Base-by-base conservation (phyloP, 305 asterid species). In the Fraxinus platypoda region DNA sequence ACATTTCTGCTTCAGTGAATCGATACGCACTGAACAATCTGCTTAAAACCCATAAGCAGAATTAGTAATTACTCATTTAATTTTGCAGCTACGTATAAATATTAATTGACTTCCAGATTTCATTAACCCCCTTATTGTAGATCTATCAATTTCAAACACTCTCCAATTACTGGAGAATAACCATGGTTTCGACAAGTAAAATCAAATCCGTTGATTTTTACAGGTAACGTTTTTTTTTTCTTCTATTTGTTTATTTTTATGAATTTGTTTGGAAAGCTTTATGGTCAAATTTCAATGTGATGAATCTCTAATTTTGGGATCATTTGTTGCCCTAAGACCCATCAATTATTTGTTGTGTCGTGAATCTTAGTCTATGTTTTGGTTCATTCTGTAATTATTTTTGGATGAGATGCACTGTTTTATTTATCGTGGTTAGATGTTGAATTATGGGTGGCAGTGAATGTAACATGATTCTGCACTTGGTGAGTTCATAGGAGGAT, bases 171-270 rank as follows among this genome's bases (percentile, higher is more conserved):
- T 31, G 75, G 75, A 28, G 73, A 43, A 75, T 77, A 83, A 84
- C 84, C 88, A 94, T 94, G 98, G 89, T 97, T 87, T 97, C 99
- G 17, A 73, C 97, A 12, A 81, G 84, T 77, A 97, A 94, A 82
- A 88, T 94, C 92, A 94, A 97, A 90, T 94, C 99, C 81, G 94
- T 97, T 59, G 98, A 97, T 86, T 97, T 97, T 83, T 97, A 94
- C 96, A 90, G 99, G 99, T 93, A 25, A 80, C n/a, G 66, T 84
- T 37, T 11, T 28, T 6, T 34, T 34, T 6, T 5, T 34, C 25
- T 23, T 19, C 5, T 52, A 3, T 46, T 41, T 41, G 15, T 11
- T 41, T 6, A 5, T 9, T 64, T 64, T 64, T 11, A 64, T 23
- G 73, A 64, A 64, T 81, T 62, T 13, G 3, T 25, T 25, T 82